Conservation (phyloP, 192 early-diverging fungal species). For the Piromyces finnis region DNA sequence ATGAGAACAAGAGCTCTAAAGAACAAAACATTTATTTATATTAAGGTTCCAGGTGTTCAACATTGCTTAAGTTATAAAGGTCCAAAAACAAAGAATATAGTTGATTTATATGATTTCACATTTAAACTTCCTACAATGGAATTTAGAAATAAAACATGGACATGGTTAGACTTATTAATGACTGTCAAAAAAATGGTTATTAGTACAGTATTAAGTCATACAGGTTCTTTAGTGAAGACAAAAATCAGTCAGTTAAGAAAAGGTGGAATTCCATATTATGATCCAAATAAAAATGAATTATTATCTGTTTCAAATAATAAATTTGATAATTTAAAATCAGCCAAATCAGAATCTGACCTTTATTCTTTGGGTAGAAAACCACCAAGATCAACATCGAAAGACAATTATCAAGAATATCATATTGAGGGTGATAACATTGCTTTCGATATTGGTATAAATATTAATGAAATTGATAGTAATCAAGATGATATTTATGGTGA, state of each 20-base stretch:
- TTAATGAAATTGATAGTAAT: neutral
- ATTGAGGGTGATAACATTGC: neutral
- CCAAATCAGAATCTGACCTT: neutral
- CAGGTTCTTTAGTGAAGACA: neutral
- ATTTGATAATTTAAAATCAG: neutral
- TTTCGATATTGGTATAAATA: neutral
- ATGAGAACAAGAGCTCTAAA: slow-evolving; percentile 73
- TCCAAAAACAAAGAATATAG: slow-evolving; percentile 55
- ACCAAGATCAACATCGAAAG: neutral
- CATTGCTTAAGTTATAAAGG: slow-evolving; percentile 78
- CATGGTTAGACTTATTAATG: slow-evolving; percentile 53
- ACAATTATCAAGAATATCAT: neutral
- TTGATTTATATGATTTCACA: slow-evolving; percentile 54
- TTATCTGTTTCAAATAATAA: neutral
- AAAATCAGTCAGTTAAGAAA: neutral
- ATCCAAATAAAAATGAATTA: neutral
- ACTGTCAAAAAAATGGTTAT: slow-evolving; percentile 31
- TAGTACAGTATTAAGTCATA: neutral
- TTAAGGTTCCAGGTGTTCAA: slow-evolving; percentile 64
- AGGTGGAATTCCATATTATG: neutral
- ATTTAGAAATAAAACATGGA: slow-evolving; percentile 68
- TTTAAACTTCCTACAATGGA: slow-evolving; percentile 58
- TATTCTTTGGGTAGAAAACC: neutral
- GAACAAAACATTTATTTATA: slow-evolving; percentile 78
- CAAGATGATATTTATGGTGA: neutral